Percentiles rank a stretch among this genome's conserved stretches.
phyloP scores from a whole-genome alignment of 352 stramenopile species.

The Phytophthora brassicae region DNA sequence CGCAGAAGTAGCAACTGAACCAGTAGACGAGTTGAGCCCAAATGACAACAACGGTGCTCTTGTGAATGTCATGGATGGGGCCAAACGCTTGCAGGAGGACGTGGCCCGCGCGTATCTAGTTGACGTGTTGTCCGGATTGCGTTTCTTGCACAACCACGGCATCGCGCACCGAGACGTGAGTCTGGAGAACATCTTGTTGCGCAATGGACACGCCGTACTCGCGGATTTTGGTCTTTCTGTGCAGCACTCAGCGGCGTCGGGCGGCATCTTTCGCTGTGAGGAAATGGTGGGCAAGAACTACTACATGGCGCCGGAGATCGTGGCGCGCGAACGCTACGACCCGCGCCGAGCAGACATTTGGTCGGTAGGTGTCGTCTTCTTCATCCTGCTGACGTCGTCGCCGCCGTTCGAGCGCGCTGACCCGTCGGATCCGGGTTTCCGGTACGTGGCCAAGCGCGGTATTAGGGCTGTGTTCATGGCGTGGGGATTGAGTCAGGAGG shows the following conservation, averaged over 20 bases:
- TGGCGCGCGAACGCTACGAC: slow-evolving; percentile 86
- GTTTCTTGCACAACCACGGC: slow-evolving; percentile 65
- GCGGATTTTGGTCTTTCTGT: slow-evolving; percentile 73
- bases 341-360: slow-evolving; percentile 92
- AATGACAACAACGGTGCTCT: slow-evolving; percentile 15
- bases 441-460: slow-evolving; percentile 77
- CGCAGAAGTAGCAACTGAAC: background rate
- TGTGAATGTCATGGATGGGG: slow-evolving; percentile 24
- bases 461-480: slow-evolving; percentile 72
- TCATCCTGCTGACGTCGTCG: slow-evolving; percentile 93
- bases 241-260: slow-evolving; percentile 34
- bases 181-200: slow-evolving; percentile 97
- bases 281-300: slow-evolving; percentile 92
- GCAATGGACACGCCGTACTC: slow-evolving; percentile 55
- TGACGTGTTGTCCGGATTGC: slow-evolving; percentile 68
- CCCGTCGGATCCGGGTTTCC: slow-evolving; percentile 85
- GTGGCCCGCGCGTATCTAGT: slow-evolving; percentile 57
- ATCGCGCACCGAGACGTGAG: slow-evolving; percentile 94
- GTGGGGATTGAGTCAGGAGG: slow-evolving; percentile 47
- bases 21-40: background rate
- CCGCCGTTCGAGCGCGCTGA: slow-evolving; percentile 91
- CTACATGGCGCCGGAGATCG: slow-evolving; percentile 97
- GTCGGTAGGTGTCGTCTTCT: slow-evolving; percentile 92
- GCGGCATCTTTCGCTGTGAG: slow-evolving; percentile 41
- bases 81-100: slow-evolving; percentile 46